Percentiles rank a stretch among this genome's conserved stretches.
These are phyloP conservation scores for Xylariaceae sp. DNA, from an alignment of 2,329 filamentous ascomycete species.

Conservation along the genomic window DNA sequence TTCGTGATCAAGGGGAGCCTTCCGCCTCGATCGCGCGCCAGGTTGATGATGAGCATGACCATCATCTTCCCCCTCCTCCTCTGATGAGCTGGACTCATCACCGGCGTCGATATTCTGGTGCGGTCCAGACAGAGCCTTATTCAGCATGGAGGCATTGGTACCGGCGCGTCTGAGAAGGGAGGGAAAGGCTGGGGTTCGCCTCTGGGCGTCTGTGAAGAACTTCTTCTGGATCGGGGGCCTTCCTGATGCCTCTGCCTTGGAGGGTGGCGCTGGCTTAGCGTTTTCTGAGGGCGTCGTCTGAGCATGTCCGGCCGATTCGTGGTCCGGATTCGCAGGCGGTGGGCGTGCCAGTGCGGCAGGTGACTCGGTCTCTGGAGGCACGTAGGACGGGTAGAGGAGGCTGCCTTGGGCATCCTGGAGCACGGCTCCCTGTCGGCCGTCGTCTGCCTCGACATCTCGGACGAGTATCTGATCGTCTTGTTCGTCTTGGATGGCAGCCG, in stretches of 20 bases:
- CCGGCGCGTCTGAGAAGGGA: constrained; percentile 14
- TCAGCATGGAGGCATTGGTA: constrained; percentile 15
- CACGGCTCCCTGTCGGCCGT: constrained; percentile 9
- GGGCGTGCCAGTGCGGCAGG: constrained; percentile 6
- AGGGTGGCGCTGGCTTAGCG: no score
- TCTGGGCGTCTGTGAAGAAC: constrained; percentile 12
- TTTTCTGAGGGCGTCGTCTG: constrained; percentile 1
- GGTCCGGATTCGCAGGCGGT: constrained; percentile 4
- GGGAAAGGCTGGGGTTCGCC: constrained; percentile 7
- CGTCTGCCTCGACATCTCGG: constrained; percentile 4
- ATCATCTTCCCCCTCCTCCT: constrained; percentile 13
- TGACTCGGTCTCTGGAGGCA: constrained; percentile 18
- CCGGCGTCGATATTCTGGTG: constrained; percentile 4
- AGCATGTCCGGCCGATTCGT: constrained; percentile 6
- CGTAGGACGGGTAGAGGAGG: constrained; percentile 15
- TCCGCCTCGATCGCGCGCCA: no score
- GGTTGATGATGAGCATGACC: no score
- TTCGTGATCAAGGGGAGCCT: no score
- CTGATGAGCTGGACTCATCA: constrained; percentile 14
- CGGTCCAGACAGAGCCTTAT: constrained; percentile 6
- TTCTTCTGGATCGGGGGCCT: constrained; percentile 11
- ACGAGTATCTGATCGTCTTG: constrained; percentile 10
- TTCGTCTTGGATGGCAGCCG: constrained; percentile 13
- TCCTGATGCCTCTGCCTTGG: constrained; percentile 1
- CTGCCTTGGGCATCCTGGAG: constrained; percentile 16